Conservation (phyloP, 345 rosid species). For the Rhodomyrtus tomentosa region DNA sequence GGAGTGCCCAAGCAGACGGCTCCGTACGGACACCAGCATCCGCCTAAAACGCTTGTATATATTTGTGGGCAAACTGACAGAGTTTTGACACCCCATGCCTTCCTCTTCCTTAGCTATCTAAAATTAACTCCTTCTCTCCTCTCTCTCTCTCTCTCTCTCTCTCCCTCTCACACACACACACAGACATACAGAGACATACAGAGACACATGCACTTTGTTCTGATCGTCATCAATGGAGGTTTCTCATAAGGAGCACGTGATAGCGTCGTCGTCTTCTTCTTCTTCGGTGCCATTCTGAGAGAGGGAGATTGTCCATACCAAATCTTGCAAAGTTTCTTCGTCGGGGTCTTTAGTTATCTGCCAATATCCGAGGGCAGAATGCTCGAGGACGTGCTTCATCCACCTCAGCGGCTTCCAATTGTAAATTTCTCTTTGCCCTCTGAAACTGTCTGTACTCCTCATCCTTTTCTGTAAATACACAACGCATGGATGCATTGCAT, state of each 20-base stretch:
- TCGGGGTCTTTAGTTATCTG: neutral
- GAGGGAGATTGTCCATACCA: neutral
- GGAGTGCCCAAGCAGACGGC: neutral
- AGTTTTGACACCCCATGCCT: conserved; percentile 24
- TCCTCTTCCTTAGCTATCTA: conserved; percentile 20
- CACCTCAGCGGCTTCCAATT: neutral
- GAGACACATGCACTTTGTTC: neutral
- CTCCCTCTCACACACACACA: neutral
- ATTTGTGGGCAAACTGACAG: conserved; percentile 8
- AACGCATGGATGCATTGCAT: neutral
- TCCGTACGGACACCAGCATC: conserved; percentile 5
- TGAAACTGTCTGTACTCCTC: neutral
- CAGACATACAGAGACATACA: too few species aligned
- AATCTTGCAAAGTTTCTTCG: neutral
- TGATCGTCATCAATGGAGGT: neutral
- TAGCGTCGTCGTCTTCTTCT: neutral
- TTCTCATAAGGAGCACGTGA: neutral
- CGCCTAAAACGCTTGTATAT: neutral
- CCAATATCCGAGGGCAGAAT: neutral
- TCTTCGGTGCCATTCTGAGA: neutral
- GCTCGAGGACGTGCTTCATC: neutral
- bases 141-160: conserved; percentile 2
- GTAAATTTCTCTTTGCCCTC: neutral
- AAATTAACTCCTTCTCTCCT: neutral
- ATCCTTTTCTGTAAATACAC: neutral